Evolutionary conservation across 2,329 filamentous ascomycete species (phyloP).

Genomic region (Nemania bipapillata): DNA sequence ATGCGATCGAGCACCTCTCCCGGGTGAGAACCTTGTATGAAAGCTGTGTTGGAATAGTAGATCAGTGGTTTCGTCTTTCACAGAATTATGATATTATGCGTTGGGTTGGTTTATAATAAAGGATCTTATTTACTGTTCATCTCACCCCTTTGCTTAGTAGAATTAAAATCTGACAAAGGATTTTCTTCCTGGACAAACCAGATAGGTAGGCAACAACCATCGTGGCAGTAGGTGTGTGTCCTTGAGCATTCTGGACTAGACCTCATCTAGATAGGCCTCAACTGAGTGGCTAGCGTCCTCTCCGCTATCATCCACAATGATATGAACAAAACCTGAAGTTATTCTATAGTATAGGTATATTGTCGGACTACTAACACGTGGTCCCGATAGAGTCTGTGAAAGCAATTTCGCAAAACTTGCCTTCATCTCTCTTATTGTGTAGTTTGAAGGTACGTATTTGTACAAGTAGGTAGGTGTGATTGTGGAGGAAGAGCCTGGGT

Average conservation of each 20-base stretch:
- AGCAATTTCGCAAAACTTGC: conserved; percentile 28
- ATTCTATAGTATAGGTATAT: conserved; percentile 5
- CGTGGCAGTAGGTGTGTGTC: conserved; percentile 20
- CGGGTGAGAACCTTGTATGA: not conserved
- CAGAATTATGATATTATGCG: conserved; percentile 6
- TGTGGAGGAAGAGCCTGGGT: not conserved
- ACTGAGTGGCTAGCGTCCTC: conserved; percentile 4
- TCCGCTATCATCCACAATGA: not conserved
- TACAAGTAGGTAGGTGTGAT: conserved; percentile 4
- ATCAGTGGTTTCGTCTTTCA: conserved; percentile 31
- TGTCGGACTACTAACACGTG: conserved; percentile 18
- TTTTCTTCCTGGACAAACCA: not conserved
- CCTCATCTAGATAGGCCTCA: conserved; percentile 3
- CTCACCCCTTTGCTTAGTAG: conserved; percentile 21
- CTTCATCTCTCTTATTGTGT: conserved; percentile 21
- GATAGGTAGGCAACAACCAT: conserved; percentile 10
- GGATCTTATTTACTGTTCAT: not conserved
- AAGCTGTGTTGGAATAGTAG: conserved; percentile 18
- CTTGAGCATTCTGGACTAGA: conserved; percentile 3
- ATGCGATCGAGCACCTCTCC: conserved; percentile 11
- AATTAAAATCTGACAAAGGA: conserved; percentile 31
- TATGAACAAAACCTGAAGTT: conserved; percentile 7
- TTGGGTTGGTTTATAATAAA: not conserved
- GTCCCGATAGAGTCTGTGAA: conserved; percentile 10
- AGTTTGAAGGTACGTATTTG: conserved; percentile 10